phyloP scores from a whole-genome alignment of 2,329 filamentous ascomycete genomes.

The Scorias spongiosa region DNA sequence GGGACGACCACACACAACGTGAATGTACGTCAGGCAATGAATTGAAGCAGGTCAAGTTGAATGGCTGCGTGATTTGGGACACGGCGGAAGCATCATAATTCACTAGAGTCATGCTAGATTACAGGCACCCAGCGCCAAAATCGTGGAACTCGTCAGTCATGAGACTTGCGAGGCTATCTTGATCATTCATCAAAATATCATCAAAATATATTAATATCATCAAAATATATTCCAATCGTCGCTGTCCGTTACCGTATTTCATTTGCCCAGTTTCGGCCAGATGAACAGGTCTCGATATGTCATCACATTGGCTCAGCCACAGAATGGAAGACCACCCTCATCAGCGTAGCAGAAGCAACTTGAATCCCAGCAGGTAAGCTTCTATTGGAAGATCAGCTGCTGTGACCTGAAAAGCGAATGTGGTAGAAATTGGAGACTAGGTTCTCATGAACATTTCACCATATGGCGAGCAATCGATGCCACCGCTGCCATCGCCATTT shows the following conservation, averaged over 20 bases:
- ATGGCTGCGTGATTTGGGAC: too few species aligned
- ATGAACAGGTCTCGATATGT: neutral
- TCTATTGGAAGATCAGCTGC: neutral
- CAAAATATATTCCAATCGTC: neutral
- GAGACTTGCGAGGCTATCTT: neutral
- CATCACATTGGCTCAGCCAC: neutral
- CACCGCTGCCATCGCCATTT: too few species aligned
- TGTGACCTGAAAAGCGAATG: too few species aligned
- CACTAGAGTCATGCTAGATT: too few species aligned
- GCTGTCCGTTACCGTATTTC: neutral
- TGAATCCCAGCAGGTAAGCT: neutral
- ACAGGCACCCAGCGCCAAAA: neutral
- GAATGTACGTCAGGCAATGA: too few species aligned
- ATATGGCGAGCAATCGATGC: neutral
- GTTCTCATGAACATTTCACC: neutral
- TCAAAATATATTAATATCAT: neutral
- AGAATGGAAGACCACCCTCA: neutral
- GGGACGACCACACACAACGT: too few species aligned
- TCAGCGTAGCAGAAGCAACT: slow-evolving; percentile 3
- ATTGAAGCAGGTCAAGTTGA: too few species aligned
- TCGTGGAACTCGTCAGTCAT: neutral
- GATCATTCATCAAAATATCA: neutral
- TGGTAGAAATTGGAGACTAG: neutral
- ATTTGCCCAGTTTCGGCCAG: neutral
- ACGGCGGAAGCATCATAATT: too few species aligned